Conservation (phyloP, 1,284 basidiomycete genomes). For the Ceratobasidium sp. region DNA sequence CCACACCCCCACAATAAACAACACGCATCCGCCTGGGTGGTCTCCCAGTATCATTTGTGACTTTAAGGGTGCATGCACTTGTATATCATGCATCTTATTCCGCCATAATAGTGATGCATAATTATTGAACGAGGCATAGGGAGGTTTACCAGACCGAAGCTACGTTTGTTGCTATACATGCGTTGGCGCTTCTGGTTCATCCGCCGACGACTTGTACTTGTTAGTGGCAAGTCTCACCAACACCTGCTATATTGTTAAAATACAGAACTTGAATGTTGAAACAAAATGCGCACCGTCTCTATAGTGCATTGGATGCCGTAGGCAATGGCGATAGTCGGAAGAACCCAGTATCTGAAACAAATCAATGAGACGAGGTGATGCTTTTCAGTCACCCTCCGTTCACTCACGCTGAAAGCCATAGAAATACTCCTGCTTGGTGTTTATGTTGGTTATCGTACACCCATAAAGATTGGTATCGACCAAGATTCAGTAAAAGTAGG, state of each 20-base stretch:
- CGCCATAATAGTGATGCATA: not conserved
- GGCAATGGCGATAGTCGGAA: slow-evolving; percentile 28
- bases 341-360: slow-evolving; percentile 22
- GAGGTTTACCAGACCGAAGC: not conserved
- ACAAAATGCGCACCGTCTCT: not conserved
- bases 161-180: not conserved
- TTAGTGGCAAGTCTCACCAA: slow-evolving; percentile 3
- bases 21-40: no score
- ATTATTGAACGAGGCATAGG: no score
- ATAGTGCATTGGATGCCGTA: slow-evolving; percentile 14
- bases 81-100: no score
- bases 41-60: no score
- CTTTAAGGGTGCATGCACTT: no score
- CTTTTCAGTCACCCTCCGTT: not conserved
- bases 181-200: not conserved
- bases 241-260: not conserved
- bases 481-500: slow-evolving; percentile 19
- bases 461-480: slow-evolving; percentile 26
- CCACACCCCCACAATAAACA: no score
- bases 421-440: slow-evolving; percentile 13
- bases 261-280: not conserved
- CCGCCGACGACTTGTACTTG: not conserved
- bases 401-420: slow-evolving; percentile 25
- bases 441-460: slow-evolving; percentile 8
- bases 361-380: no score